These are phyloP conservation scores for Trametes pubescens DNA, from an alignment of 1,284 basidiomycete species.

Conservation along the genomic window DNA sequence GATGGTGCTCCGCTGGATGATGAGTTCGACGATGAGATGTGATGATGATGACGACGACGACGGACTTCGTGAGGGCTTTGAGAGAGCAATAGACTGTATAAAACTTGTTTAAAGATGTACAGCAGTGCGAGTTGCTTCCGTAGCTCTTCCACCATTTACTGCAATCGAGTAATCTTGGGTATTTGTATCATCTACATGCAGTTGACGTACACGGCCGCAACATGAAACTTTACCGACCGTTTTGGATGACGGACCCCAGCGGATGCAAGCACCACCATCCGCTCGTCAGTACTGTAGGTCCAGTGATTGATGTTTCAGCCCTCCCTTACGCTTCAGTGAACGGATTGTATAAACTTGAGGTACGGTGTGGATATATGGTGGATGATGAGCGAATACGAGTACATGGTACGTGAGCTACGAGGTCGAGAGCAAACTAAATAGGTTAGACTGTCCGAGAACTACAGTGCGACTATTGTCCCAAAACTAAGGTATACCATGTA, in stretches of 20 bases:
- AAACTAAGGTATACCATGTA: conserved; percentile 21
- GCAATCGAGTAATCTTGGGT: conserved; percentile 1
- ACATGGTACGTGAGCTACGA: conserved; percentile 26
- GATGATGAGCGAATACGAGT: conserved; percentile 28
- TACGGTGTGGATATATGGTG: conserved; percentile 10
- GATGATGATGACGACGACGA: too few species aligned
- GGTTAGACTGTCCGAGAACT: conserved; percentile 33
- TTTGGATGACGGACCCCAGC: too few species aligned
- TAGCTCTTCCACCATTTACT: not conserved
- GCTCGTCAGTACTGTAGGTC: too few species aligned
- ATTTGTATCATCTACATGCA: not conserved
- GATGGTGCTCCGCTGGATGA: conserved; percentile 52
- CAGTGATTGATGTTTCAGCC: not conserved
- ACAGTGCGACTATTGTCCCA: conserved; percentile 33
- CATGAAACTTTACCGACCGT: too few species aligned
- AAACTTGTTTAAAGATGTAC: not conserved
- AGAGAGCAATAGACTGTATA: not conserved
- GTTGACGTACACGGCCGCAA: too few species aligned
- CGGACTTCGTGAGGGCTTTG: not conserved
- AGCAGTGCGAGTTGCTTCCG: not conserved
- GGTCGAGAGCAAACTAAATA: conserved; percentile 37
- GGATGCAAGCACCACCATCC: too few species aligned
- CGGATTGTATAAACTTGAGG: not conserved
- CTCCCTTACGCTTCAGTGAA: not conserved
- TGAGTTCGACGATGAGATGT: conserved; percentile 27